Percentiles rank a stretch among this genome's conserved stretches.
Conservation (phyloP, 306 rosid genomes). For the Carpinus viminea region DNA sequence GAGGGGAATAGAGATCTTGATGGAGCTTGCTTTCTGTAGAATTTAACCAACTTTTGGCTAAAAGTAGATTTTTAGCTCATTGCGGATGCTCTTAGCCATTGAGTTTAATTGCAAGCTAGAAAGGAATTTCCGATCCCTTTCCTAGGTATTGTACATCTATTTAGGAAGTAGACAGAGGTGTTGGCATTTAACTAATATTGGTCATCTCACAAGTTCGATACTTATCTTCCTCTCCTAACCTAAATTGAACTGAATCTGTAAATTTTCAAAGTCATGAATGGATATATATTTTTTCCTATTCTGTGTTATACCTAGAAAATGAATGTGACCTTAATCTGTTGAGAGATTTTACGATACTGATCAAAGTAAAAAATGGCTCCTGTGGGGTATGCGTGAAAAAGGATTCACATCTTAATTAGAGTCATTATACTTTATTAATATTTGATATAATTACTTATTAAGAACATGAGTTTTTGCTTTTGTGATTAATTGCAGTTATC, state of each 20-base stretch:
- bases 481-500: constrained; percentile 24
- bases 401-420: not conserved
- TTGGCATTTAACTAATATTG: not conserved
- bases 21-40: too few species aligned
- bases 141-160: not conserved
- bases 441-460: constrained; percentile 7
- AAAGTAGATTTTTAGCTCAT: too few species aligned
- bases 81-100: not conserved
- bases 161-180: not conserved
- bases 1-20: too few species aligned
- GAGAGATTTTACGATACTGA: not conserved
- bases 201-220: not conserved
- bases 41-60: too few species aligned
- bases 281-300: not conserved
- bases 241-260: not conserved
- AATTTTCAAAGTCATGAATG: not conserved
- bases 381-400: not conserved
- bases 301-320: not conserved
- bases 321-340: not conserved
- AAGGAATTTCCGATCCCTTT: not conserved
- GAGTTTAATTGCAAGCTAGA: not conserved
- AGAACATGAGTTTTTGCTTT: constrained; percentile 15
- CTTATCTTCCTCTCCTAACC: not conserved
- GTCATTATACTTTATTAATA: not conserved
- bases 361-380: not conserved